Percentiles rank a stretch among this genome's conserved stretches.
Conservation (phyloP, 1,284 basidiomycete genomes). For the Ceratobasidium theobromae region DNA sequence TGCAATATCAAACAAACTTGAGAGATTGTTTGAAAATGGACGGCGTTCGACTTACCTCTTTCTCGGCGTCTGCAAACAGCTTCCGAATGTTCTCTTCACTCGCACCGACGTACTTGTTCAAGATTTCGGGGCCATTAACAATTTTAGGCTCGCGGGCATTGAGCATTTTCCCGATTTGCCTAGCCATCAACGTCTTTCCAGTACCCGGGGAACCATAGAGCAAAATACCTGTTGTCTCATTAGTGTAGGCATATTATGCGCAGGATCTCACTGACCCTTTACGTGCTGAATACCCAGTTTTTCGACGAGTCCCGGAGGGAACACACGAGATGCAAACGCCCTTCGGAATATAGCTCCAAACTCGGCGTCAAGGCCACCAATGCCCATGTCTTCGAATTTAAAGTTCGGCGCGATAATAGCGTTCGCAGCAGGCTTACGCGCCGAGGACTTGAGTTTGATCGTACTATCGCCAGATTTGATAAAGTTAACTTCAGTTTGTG, state of each 20-base stretch:
- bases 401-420: slow-evolving; percentile 98
- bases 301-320: slow-evolving; percentile 94
- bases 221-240: slow-evolving; percentile 68
- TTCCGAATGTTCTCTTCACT: slow-evolving; percentile 99
- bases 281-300: slow-evolving; percentile 99
- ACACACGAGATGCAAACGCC: slow-evolving; percentile 97
- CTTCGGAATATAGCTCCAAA: slow-evolving; percentile 98
- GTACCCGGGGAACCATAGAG: slow-evolving; percentile 97
- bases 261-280: slow-evolving; percentile 64
- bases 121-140: slow-evolving; percentile 96
- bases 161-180: slow-evolving; percentile 99
- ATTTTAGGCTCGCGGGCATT: slow-evolving; percentile 98
- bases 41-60: slow-evolving; percentile 63
- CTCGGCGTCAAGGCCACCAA: slow-evolving; percentile 95
- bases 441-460: slow-evolving; percentile 91
- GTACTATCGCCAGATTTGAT: slow-evolving; percentile 78
- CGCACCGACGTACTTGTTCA: slow-evolving; percentile 97
- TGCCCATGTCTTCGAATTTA: slow-evolving; percentile 99
- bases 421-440: slow-evolving; percentile 91
- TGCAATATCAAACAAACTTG: slow-evolving; percentile 41
- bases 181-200: slow-evolving; percentile 96
- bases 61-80: slow-evolving; percentile 96
- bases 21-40: slow-evolving; percentile 38
- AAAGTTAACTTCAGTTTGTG: slow-evolving; percentile 87
- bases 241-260: background rate